Conservation (phyloP, 345 rosid genomes). For the Alliaria petiolata region DNA sequence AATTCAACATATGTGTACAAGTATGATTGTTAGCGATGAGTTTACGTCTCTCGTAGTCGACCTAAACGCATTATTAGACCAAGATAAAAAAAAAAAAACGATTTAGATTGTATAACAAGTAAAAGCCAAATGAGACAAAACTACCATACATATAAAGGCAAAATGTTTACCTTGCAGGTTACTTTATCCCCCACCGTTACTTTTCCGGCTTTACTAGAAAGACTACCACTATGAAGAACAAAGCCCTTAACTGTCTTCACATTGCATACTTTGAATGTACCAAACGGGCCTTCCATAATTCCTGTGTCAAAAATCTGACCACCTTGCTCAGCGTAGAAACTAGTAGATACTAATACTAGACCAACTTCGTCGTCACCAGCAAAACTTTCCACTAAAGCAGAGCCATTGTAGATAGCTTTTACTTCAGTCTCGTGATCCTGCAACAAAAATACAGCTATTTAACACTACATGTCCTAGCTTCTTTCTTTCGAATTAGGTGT, state of each 20-base stretch:
- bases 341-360: conserved; percentile 58
- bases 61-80: conserved; percentile 36
- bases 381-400: conserved; percentile 51
- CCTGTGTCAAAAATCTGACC: conserved; percentile 90
- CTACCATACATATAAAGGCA: neutral
- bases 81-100: too few species aligned
- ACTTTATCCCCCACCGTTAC: conserved; percentile 58
- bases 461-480: neutral
- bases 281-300: conserved; percentile 56
- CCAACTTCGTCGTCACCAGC: conserved; percentile 50
- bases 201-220: conserved; percentile 35
- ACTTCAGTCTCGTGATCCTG: conserved; percentile 64
- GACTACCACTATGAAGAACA: conserved; percentile 64
- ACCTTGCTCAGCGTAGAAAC: conserved; percentile 92
- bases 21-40: conserved; percentile 85
- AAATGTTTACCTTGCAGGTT: conserved; percentile 54
- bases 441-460: neutral
- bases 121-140: too few species aligned
- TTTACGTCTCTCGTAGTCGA: conserved; percentile 73
- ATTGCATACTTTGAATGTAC: conserved; percentile 57
- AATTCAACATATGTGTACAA: conserved; percentile 85
- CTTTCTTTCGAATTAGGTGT: neutral
- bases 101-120: too few species aligned
- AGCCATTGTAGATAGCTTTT: conserved; percentile 71
- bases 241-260: conserved; percentile 73